Base-by-base conservation (phyloP, 2,329 filamentous ascomycete genomes). In the Microcyclosporella mali region DNA sequence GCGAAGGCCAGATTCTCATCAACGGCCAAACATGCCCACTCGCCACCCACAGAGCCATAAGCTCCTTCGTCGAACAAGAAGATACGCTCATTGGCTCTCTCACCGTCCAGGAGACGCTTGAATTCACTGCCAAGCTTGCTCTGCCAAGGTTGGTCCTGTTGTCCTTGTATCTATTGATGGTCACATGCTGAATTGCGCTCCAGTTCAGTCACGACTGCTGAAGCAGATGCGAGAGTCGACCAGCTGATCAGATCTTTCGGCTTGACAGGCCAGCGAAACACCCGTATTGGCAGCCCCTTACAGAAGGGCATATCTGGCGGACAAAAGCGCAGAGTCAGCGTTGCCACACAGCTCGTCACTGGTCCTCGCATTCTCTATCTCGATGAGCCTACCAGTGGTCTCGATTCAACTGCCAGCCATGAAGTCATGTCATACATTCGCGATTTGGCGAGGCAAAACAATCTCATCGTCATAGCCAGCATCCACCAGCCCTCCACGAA, bases 401-500 rank as follows among this genome's bases (percentile, higher is more conserved):
- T 92, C 3, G 87, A 94, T 62, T 88, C 84, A 3, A 79, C 79
- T 0, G 81, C 82, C 0, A 85, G 81, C 50, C 79, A 69, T 48
- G 84, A 90, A 60, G 83, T 92, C 11, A 79, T 89, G 39, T 79
- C 70, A 2, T 86, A 84, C 58, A 73, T 88, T 28, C 77, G 73
- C 52, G 66, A 70, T 3, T 71, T 87, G 19, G 84, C 79, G 0
- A 72, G 70, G 52, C 70, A 71, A 40, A 77, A 84, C 56, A 81
- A 81, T 37, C 70, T 89, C 41, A 77, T 89, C 43, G 77, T 89
- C 14, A 78, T 92, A 43, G 82, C 82, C 6, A 85, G 82, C 38
- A 90, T 92, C 43, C 87, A 92, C 56, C 86, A 92, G 56, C 87
- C 86, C 0, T 89, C 85, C 0, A 84, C 84, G 0, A 73, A 79